Conservation (phyloP, 2,329 filamentous ascomycete species). For the Hypoxylon sp. region DNA sequence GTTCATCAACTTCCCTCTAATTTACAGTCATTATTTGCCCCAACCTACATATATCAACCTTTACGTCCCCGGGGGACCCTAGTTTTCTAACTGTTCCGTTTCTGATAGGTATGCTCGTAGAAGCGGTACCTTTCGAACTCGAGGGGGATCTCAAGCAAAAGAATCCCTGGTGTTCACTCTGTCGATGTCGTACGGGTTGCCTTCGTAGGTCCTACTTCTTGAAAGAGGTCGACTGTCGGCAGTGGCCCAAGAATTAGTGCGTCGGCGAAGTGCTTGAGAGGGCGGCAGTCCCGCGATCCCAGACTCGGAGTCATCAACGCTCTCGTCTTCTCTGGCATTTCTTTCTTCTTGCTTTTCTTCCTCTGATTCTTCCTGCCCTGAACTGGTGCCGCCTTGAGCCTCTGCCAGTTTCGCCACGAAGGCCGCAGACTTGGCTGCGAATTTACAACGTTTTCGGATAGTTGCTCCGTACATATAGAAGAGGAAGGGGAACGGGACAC, state of each 20-base stretch:
- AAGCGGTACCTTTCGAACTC: background rate
- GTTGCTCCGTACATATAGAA: conserved; percentile 77
- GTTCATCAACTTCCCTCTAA: background rate
- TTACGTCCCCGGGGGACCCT: background rate
- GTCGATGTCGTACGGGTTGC: conserved; percentile 59
- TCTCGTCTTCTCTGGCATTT: conserved; percentile 15
- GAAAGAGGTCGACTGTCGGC: background rate
- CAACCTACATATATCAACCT: background rate
- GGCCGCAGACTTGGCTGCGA: conserved; percentile 72
- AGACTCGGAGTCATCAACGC: conserved; percentile 3
- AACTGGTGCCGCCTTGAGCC: conserved; percentile 25
- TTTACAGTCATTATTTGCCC: background rate
- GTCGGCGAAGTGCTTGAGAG: background rate
- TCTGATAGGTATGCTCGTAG: background rate
- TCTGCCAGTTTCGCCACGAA: conserved; percentile 62
- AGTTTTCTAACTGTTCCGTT: background rate
- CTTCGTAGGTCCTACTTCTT: conserved; percentile 51
- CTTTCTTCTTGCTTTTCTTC: conserved; percentile 42
- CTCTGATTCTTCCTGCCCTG: conserved; percentile 47
- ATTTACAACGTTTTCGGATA: conserved; percentile 77
- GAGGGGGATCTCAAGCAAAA: background rate
- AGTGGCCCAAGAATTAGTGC: conserved; percentile 12
- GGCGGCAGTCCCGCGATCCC: background rate
- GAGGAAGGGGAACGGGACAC: conserved; percentile 78
- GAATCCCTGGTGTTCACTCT: conserved; percentile 57